Evolutionary conservation across 2,329 filamentous ascomycete species (phyloP), one percentile per base, ranked within the genome.

Genomic region (Diaporthe eres): DNA sequence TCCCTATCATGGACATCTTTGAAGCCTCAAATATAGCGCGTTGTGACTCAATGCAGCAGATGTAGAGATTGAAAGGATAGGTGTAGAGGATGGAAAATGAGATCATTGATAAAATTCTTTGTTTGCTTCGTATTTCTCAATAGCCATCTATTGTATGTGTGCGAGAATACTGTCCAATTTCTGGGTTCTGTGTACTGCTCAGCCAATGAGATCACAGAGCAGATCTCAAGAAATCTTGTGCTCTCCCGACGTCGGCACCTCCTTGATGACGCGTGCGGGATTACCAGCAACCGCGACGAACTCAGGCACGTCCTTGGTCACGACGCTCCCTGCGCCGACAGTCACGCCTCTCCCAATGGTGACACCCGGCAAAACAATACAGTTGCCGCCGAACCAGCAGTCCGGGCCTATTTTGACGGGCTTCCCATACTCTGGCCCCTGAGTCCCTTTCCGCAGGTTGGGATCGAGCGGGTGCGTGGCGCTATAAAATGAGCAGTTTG

Each of bases 381-480:
- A 55, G n/a, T 55, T 55, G 51, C 51, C 51, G 51, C 51, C 51
- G 51, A 55, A 28, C 51, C 51, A 55, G n/a, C 51, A 55, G 51
- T 55, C 51, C 51, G n/a, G n/a, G 1, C 51, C 51, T 55, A 55
- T 55, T 3, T 31, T 55, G 51, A 55, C n/a, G 12, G 25, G n/a
- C 12, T 55, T 55, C 51, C 51, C 51, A 8, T 55, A 55, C 25
- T 55, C 51, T 55, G 51, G 51, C 6, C 51, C 51, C n/a, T 55
- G 51, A 8, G 51, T 55, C 10, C 51, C 51, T 15, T 55, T 55
- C 51, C 51, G 25, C 51, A 55, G 7, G 51, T 55, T 28, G 51
- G 51, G 51, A 28, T 55, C 51, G 17, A 55, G 51, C 5, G 51
- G 51, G n/a, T 55, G 51, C n/a, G 51, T 55, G n/a, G 51, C 51